Conservation (phyloP, 352 stramenopile species). For the Pythium vanterpoolii region DNA sequence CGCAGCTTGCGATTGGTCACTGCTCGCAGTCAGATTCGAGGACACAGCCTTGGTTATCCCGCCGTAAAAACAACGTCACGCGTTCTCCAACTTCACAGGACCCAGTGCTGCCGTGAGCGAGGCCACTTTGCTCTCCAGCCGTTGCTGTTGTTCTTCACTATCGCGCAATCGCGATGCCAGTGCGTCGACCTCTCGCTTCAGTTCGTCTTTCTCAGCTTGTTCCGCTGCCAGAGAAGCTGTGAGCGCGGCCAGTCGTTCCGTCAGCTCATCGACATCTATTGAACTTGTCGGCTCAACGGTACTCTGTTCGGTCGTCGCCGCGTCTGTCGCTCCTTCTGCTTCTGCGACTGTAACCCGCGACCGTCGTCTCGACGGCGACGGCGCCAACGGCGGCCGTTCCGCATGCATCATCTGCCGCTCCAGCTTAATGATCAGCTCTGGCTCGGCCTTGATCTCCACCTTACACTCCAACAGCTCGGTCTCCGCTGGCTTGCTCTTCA, state of each 20-base stretch:
- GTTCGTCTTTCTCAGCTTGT: background rate
- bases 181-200: conserved; percentile 1
- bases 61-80: no score
- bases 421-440: background rate
- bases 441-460: background rate
- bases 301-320: background rate
- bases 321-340: background rate
- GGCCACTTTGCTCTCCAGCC: background rate
- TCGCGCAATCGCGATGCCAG: conserved; percentile 1
- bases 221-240: background rate
- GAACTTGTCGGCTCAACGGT: no score
- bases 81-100: background rate
- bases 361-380: background rate
- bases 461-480: background rate
- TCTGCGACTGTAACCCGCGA: background rate
- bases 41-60: no score
- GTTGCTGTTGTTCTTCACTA: conserved; percentile 2
- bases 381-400: background rate
- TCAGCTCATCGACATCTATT: background rate
- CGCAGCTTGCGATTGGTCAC: no score
- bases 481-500: background rate
- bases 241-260: background rate
- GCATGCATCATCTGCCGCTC: background rate
- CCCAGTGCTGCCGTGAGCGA: background rate
- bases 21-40: no score